Evolutionary conservation across 257 asterid species (phyloP).

Genomic region (Misopates orontium): DNA sequence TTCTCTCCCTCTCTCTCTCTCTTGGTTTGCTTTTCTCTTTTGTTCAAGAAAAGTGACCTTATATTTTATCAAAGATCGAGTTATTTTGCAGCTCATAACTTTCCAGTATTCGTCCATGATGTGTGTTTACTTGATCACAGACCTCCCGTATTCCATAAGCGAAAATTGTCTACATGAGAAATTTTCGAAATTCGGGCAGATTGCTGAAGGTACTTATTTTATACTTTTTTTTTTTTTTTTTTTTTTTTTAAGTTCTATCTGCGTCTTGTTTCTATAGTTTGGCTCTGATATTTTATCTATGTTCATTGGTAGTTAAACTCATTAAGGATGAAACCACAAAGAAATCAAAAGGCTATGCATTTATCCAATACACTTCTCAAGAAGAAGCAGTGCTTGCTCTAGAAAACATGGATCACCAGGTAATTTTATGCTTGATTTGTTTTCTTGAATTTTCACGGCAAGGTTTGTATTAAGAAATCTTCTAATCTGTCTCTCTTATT

Average conservation of each 20-base stretch:
- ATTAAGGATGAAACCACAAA: conserved; percentile 45
- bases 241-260: background rate
- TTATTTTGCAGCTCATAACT: conserved; percentile 2
- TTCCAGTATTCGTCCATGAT: background rate
- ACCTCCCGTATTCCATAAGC: conserved; percentile 47
- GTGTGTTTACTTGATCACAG: conserved; percentile 36
- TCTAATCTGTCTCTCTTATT: background rate
- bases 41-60: background rate
- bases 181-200: conserved; percentile 60
- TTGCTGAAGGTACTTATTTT: conserved; percentile 54
- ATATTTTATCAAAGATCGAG: background rate
- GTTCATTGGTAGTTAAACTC: conserved; percentile 41
- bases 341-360: conserved; percentile 60
- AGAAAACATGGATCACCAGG: conserved; percentile 72
- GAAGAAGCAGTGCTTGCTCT: conserved; percentile 59
- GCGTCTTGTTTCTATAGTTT: background rate
- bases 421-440: conserved; percentile 9
- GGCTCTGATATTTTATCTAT: background rate
- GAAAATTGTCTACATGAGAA: conserved; percentile 49
- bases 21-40: conserved; percentile 1
- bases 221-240: background rate
- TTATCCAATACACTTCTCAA: conserved; percentile 60
- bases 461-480: background rate
- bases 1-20: background rate
- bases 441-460: background rate